Percentiles rank a stretch among this genome's conserved stretches.
These are phyloP conservation scores for Peronospora belbahrii DNA, from an alignment of 352 stramenopile species.

Conservation along the genomic window DNA sequence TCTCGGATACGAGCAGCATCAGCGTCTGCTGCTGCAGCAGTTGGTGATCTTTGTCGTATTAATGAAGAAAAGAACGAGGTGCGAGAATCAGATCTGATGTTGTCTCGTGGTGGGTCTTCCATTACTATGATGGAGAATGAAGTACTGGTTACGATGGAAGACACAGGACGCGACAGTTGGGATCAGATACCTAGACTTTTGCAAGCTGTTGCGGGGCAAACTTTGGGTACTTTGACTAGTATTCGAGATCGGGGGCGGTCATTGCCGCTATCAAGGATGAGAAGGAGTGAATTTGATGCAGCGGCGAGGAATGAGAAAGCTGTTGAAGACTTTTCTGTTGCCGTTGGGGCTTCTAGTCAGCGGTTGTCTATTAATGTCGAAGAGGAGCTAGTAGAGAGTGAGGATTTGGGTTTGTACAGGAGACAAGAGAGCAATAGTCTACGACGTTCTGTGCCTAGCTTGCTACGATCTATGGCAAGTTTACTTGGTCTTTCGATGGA, in stretches of 20 bases:
- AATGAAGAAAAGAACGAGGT: slow-evolving; percentile 11
- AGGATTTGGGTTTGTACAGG: slow-evolving; percentile 9
- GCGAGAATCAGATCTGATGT: slow-evolving; percentile 2
- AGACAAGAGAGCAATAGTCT: slow-evolving; percentile 26
- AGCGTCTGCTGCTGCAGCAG: slow-evolving; percentile 10
- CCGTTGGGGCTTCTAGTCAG: slow-evolving; percentile 15
- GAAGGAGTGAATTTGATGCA: slow-evolving; percentile 11
- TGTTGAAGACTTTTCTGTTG: slow-evolving; percentile 6
- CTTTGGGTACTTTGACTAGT: slow-evolving; percentile 20
- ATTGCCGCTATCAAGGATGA: slow-evolving; percentile 17
- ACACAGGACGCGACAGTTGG: slow-evolving; percentile 21
- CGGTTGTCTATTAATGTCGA: slow-evolving; percentile 4
- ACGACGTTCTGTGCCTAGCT: slow-evolving; percentile 31
- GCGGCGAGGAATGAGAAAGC: not conserved
- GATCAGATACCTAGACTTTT: slow-evolving; percentile 25
- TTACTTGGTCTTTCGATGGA: slow-evolving; percentile 55
- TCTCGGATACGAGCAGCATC: slow-evolving; percentile 5
- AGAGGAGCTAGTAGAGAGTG: slow-evolving; percentile 1
- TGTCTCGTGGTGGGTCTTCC: slow-evolving; percentile 14
- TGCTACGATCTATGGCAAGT: slow-evolving; percentile 44
- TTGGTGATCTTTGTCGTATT: slow-evolving; percentile 19
- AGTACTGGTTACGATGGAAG: slow-evolving; percentile 14
- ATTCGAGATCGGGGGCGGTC: slow-evolving; percentile 23
- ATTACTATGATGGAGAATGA: slow-evolving; percentile 34
- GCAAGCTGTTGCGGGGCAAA: slow-evolving; percentile 22